Conservation (phyloP, 2,329 filamentous ascomycete genomes). For the Trichoderma gracile region DNA sequence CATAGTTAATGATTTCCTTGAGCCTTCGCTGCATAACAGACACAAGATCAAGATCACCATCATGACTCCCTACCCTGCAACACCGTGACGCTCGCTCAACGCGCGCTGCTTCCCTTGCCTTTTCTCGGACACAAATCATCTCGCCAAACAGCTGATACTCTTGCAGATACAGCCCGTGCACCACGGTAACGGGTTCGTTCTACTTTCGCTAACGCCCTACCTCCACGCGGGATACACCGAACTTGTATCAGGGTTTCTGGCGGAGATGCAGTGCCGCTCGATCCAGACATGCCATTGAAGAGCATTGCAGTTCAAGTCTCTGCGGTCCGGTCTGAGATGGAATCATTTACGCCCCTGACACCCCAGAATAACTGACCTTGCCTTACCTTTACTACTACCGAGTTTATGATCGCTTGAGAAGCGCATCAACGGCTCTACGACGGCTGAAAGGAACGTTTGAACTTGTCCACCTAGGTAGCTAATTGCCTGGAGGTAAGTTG, state of each 20-base stretch:
- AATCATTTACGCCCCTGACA: constrained; percentile 24
- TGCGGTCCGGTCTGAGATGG: constrained; percentile 23
- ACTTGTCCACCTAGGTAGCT: no score
- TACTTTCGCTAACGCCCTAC: constrained; percentile 1
- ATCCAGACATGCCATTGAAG: constrained; percentile 8
- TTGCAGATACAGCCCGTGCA: background rate
- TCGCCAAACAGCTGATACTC: no score
- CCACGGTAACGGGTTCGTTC: background rate
- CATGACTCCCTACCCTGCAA: no score
- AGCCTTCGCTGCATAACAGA: no score
- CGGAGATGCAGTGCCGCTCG: constrained; percentile 6
- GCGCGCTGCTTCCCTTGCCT: no score
- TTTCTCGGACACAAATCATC: no score
- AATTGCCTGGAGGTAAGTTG: no score
- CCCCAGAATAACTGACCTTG: constrained; percentile 19
- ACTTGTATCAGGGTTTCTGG: background rate
- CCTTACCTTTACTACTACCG: constrained; percentile 23
- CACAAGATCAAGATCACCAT: no score
- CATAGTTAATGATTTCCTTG: no score
- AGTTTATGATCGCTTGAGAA: constrained; percentile 6
- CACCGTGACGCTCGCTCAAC: no score
- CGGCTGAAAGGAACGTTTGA: background rate
- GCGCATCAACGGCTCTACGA: constrained; percentile 11
- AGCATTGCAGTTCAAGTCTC: constrained; percentile 21
- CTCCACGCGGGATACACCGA: constrained; percentile 18